Conservation (phyloP, 805 yeast species). For the Candida quercuum region DNA sequence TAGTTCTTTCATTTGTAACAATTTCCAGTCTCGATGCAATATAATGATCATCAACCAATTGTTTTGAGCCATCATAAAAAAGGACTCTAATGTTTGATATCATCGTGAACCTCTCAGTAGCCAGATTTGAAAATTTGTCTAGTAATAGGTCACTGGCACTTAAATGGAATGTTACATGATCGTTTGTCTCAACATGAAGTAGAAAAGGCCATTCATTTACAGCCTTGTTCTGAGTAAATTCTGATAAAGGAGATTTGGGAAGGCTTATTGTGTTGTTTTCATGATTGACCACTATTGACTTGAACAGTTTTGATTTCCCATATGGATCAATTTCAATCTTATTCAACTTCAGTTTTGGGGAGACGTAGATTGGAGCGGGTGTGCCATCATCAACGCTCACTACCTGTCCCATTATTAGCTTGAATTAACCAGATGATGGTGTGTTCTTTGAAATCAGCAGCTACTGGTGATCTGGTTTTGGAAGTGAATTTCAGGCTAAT, state of each 20-base stretch:
- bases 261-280: background rate
- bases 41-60: background rate
- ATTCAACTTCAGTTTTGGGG: background rate
- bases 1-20: background rate
- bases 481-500: no score
- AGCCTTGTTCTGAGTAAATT: conserved; percentile 9
- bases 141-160: background rate
- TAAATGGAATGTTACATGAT: conserved; percentile 1
- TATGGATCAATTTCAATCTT: background rate
- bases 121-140: background rate
- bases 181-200: conserved; percentile 2
- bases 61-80: background rate
- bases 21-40: background rate
- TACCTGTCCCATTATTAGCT: background rate
- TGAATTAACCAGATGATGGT: no score
- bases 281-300: background rate
- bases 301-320: background rate
- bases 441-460: no score
- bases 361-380: background rate
- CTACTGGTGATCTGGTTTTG: no score
- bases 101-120: background rate
- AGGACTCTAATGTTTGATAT: background rate
- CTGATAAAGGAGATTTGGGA: conserved; percentile 4
- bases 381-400: background rate
- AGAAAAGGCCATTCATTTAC: conserved; percentile 8